These are phyloP conservation scores for Dendryphion nanum DNA, from an alignment of 2,329 filamentous ascomycete genomes.

Conservation along the genomic window DNA sequence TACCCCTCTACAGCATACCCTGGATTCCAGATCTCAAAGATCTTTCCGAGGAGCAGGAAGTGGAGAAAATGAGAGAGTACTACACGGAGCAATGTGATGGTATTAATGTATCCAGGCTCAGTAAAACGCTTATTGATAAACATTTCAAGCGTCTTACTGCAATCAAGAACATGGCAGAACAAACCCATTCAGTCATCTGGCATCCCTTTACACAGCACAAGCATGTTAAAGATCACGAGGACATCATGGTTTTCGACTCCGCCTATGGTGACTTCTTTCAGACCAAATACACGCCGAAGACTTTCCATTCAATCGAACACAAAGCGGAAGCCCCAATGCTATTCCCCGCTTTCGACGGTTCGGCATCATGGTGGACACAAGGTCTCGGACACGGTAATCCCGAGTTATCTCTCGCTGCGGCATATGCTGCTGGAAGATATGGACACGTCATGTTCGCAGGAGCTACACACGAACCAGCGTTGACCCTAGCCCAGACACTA, in stretches of 20 bases:
- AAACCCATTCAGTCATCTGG: constrained; percentile 65
- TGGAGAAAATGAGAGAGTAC: constrained; percentile 60
- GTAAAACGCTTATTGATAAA: constrained; percentile 52
- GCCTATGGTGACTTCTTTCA: constrained; percentile 79
- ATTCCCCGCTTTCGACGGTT: constrained; percentile 73
- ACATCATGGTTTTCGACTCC: constrained; percentile 75
- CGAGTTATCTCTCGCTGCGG: constrained; percentile 68
- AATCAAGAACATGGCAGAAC: constrained; percentile 60
- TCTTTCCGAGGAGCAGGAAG: constrained; percentile 45
- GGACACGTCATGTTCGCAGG: constrained; percentile 87
- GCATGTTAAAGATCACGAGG: constrained; percentile 55
- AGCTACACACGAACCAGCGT: constrained; percentile 74
- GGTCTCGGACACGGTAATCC: constrained; percentile 79
- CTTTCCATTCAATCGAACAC: constrained; percentile 7
- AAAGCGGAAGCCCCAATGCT: constrained; percentile 43
- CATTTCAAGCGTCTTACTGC: constrained; percentile 58
- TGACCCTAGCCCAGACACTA: constrained; percentile 66
- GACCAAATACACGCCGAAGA: constrained; percentile 43
- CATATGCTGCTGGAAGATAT: constrained; percentile 79
- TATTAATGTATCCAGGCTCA: constrained; percentile 43
- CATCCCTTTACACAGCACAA: constrained; percentile 85
- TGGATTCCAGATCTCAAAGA: constrained; percentile 55
- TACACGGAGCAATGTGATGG: constrained; percentile 51
- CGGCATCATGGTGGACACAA: constrained; percentile 90
- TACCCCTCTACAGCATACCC: constrained; percentile 58